These are phyloP conservation scores for Paraphaeosphaeria minitans DNA, from an alignment of 2,329 filamentous ascomycete species.

Conservation along the genomic window DNA sequence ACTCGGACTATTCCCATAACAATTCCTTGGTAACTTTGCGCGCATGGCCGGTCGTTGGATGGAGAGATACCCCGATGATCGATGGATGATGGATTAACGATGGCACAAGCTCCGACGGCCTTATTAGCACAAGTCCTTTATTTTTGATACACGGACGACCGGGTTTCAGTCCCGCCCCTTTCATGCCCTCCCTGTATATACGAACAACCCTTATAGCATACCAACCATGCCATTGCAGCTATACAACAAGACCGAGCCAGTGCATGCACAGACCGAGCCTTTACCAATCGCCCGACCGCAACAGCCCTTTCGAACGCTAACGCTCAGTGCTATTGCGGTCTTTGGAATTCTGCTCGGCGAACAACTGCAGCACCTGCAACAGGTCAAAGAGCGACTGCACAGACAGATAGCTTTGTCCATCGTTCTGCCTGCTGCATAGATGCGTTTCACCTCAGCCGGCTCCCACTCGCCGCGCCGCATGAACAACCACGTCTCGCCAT, in stretches of 20 bases:
- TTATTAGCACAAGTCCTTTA: background rate
- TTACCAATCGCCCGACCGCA: background rate
- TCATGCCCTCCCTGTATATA: constrained; percentile 2
- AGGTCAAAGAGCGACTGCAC: no score
- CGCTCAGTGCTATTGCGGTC: background rate
- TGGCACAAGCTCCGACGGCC: background rate
- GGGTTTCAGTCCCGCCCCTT: background rate
- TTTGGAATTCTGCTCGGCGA: background rate
- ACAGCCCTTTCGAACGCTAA: background rate
- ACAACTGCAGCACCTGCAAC: background rate
- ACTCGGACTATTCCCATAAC: background rate
- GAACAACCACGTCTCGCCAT: background rate
- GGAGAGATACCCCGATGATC: background rate
- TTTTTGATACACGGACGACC: background rate
- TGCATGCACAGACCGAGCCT: background rate
- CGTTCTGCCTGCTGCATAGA: no score
- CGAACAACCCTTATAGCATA: background rate
- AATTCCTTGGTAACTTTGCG: background rate
- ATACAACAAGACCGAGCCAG: background rate
- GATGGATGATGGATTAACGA: background rate
- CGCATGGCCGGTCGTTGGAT: background rate
- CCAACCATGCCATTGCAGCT: background rate
- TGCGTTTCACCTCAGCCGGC: no score
- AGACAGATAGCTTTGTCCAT: no score
- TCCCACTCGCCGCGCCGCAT: background rate